phyloP scores from a whole-genome alignment of 257 asterid species.

The Nicotiana attenuata region DNA sequence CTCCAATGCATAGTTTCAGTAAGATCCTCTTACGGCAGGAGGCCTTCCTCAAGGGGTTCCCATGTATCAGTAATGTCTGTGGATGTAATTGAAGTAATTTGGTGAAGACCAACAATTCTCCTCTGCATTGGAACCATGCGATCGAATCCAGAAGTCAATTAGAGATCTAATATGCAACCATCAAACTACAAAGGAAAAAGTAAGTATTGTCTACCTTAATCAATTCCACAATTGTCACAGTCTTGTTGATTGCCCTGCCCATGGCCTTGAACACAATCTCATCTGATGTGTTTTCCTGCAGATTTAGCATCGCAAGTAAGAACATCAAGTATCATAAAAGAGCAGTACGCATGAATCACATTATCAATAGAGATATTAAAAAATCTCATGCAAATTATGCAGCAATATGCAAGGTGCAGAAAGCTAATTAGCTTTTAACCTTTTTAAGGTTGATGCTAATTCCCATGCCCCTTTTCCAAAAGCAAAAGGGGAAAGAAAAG shows the following conservation, averaged over 20 bases:
- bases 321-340: neutral
- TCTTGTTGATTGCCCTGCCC: conserved; percentile 76
- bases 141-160: conserved; percentile 12
- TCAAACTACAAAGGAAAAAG: neutral
- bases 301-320: neutral
- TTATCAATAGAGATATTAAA: no score
- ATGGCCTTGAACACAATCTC: conserved; percentile 64
- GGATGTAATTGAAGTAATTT: conserved; percentile 73
- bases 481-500: no score
- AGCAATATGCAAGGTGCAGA: no score
- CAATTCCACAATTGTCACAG: conserved; percentile 62
- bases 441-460: no score
- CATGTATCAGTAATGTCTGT: conserved; percentile 89
- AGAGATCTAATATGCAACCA: neutral
- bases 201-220: conserved; percentile 35
- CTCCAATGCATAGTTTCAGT: neutral
- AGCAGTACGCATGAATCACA: no score
- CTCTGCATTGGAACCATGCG: conserved; percentile 37
- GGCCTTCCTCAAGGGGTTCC: conserved; percentile 99
- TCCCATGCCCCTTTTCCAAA: no score
- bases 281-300: conserved; percentile 58
- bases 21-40: conserved; percentile 60
- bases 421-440: no score
- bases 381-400: no score
- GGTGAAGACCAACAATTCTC: conserved; percentile 97